Percentiles rank a stretch among this genome's conserved stretches.
phyloP scores from a whole-genome alignment of 352 stramenopile species.

The Pilasporangium apinafurcum region DNA sequence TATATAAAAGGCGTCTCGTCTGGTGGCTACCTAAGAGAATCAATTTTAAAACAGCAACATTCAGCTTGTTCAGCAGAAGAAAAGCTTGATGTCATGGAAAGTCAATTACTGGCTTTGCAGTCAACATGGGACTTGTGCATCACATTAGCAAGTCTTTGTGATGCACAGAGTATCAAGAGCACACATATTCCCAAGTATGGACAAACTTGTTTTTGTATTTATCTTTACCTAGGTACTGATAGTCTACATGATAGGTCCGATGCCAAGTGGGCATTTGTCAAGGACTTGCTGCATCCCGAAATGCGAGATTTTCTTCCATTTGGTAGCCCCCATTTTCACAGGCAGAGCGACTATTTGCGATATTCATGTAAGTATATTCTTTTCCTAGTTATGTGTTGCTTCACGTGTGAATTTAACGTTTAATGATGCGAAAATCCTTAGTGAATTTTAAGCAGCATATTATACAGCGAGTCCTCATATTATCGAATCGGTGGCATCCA shows the following conservation, averaged over 20 bases:
- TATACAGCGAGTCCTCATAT: constrained; percentile 17
- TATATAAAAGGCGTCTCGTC: constrained; percentile 31
- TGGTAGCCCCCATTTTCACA: background rate
- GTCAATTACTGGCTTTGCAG: constrained; percentile 13
- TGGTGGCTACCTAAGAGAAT: constrained; percentile 29
- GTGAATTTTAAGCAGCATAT: constrained; percentile 24
- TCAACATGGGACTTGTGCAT: constrained; percentile 14
- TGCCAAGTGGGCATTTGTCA: constrained; percentile 36
- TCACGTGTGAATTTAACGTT: constrained; percentile 3
- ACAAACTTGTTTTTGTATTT: constrained; percentile 2
- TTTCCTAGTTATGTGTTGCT: background rate
- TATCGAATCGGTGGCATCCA: constrained; percentile 19
- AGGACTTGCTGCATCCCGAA: constrained; percentile 29
- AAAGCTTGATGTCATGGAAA: constrained; percentile 5
- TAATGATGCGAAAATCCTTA: constrained; percentile 2
- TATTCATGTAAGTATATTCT: background rate
- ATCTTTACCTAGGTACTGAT: too few species aligned
- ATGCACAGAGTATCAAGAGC: too few species aligned
- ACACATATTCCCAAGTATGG: background rate
- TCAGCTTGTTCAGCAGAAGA: background rate
- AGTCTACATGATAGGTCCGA: constrained; percentile 17
- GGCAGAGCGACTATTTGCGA: constrained; percentile 6
- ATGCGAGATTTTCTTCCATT: constrained; percentile 36
- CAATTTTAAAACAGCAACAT: constrained; percentile 1
- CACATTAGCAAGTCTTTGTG: constrained; percentile 1